These are phyloP conservation scores for Talaromyces wortmannii DNA, from an alignment of 495 filamentous ascomycete species.

Conservation along the genomic window DNA sequence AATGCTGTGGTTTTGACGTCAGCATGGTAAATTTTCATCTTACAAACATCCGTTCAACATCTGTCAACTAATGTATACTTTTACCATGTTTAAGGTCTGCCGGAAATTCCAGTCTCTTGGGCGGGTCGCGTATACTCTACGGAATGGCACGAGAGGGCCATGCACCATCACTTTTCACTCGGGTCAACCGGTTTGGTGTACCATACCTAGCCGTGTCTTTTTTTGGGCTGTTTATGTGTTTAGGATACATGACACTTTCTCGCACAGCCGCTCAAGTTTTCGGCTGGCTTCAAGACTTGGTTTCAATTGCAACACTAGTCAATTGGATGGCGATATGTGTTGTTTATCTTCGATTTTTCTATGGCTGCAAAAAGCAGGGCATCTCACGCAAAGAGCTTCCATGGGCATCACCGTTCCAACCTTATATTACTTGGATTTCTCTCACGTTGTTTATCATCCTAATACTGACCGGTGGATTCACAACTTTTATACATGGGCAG, in stretches of 20 bases:
- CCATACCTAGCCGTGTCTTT: constrained; percentile 29
- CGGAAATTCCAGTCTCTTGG: constrained; percentile 44
- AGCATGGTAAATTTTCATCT: constrained; percentile 43
- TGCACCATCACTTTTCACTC: constrained; percentile 21
- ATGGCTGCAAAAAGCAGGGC: constrained; percentile 40
- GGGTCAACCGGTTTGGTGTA: constrained; percentile 25
- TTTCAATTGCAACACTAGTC: constrained; percentile 43
- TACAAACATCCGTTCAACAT: not conserved
- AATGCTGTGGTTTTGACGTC: constrained; percentile 66
- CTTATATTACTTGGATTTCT: constrained; percentile 33
- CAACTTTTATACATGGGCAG: constrained; percentile 48
- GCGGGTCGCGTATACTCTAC: constrained; percentile 49
- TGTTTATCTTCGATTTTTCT: constrained; percentile 48
- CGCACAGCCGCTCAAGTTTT: constrained; percentile 13
- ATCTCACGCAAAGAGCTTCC: constrained; percentile 32
- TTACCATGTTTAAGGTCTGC: constrained; percentile 19
- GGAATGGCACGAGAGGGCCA: constrained; percentile 28
- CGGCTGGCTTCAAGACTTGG: constrained; percentile 46
- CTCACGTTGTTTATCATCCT: constrained; percentile 32
- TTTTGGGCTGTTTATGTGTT: constrained; percentile 12
- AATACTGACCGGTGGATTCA: constrained; percentile 52
- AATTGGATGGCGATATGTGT: constrained; percentile 47
- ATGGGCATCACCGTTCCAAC: constrained; percentile 40
- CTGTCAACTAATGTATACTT: not conserved
- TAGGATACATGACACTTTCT: constrained; percentile 18